Base-by-base conservation (phyloP, 768 basidiomycete genomes). In the Mycena amicta region DNA sequence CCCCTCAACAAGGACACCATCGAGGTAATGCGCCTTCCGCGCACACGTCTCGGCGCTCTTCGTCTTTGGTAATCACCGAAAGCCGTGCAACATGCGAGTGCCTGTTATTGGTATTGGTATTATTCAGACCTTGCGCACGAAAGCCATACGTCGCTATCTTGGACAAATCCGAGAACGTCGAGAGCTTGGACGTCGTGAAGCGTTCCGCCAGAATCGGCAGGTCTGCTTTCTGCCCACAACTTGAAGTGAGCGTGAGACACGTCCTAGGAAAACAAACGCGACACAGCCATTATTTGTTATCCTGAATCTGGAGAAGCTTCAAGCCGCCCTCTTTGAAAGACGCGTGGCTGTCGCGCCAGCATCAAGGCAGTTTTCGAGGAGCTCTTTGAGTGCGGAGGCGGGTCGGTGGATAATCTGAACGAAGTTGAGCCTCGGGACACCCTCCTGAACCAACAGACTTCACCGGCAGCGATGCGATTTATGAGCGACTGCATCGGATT, bases 51-150 rank as follows among this genome's bases (percentile, higher is more conserved):
- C 93, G 0, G 77, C n/a, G n/a, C n/a, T 67, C 68, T 84, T 90
- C 0, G 90, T 93, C 77, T 98, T 98, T 79, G 30, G 87, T 84
- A 53, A 99, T n/a, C n/a, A n/a, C n/a, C n/a, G n/a, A n/a, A n/a
- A n/a, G n/a, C n/a, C n/a, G n/a, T n/a, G n/a, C n/a, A 72, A 68
- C 98, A 97, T 3, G 90, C 87, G 67, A 93, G 98, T 0, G 84
- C n/a, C n/a, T n/a, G n/a, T n/a, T n/a, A n/a, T n/a, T n/a, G n/a
- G n/a, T n/a, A n/a, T 83, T 1, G 86, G 83, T 4, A 99, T 74
- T 68, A 98, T 99, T 3, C 93, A 96, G 0, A 97, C 98, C 15
- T 96, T 95, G 69, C 96, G 98, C 5, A n/a, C n/a, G n/a, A n/a
- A n/a, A n/a, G n/a, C n/a, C n/a, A n/a, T n/a, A n/a, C n/a, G n/a